Base-by-base conservation (phyloP, 1,284 basidiomycete genomes). In the Puccinia novopanici region DNA sequence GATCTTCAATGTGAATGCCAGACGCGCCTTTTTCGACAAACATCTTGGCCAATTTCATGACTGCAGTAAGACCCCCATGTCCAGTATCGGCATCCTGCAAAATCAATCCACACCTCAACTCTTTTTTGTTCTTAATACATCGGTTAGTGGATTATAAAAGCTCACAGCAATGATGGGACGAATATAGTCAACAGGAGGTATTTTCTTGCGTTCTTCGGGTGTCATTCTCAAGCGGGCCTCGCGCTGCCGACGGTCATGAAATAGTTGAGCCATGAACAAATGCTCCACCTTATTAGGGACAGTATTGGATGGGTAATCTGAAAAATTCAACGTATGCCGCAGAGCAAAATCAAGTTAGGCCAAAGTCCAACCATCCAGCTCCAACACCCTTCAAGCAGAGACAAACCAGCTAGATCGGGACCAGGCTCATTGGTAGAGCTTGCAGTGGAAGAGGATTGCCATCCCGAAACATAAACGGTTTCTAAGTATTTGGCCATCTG, bases 401-500 rank as follows among this genome's bases (percentile, higher is more conserved):
- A 84, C 86, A 84, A 84, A 93, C 93, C 87, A 42, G 95, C 97
- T 85, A 99, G 91, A 88, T 99, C 96, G 55, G 96, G 96, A 63
- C 96, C 96, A 76, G 98, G 95, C 87, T 99, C 97, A 85, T 98
- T 95, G 84, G 91, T 93, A 42, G 91, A 92, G 0, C 95, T 97
- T 34, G 95, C 89, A 81, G 95, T 98, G 65, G 91, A 93, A 52
- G 91, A 90, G 34, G 92, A 93, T 91, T 85, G 93, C 95, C 96
- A 99, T 37, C 96, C 96, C 55, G 94, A 97, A 37, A 99, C 89
- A 86, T 99, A 99, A 70, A 98, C 92, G 30, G 94, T 92, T 85
- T 98, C 94, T 84, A 97, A 93, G 86, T 95, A 90, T 84, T 90
- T 90, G 10, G 95, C 97, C 95, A 98, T 98, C 87, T 99, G 96